Percentiles rank a stretch among this genome's conserved stretches.
These are phyloP conservation scores for Blastomyces emzantsi DNA, from an alignment of 2,329 filamentous ascomycete species.

Conservation along the genomic window DNA sequence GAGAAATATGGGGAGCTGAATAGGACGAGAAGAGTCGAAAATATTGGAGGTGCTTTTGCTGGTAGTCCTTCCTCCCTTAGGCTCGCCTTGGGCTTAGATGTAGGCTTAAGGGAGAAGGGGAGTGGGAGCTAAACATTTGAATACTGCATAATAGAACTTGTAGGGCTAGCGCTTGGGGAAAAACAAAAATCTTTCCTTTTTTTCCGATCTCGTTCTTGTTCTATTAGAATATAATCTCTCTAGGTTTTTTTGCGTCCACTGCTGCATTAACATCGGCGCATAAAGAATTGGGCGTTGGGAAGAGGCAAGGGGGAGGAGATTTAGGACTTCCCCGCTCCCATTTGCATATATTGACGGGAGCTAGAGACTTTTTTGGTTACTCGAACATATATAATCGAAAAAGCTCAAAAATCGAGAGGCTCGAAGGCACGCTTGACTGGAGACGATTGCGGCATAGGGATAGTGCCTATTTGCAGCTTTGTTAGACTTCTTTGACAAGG, in stretches of 20 bases:
- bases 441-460: conserved; percentile 11
- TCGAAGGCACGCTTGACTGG: conserved; percentile 10
- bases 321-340: not conserved
- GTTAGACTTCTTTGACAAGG: conserved; percentile 2
- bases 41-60: not conserved
- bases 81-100: not conserved
- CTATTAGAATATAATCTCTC: not conserved
- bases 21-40: not conserved
- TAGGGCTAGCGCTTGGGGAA: not conserved
- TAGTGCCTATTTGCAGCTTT: conserved; percentile 11
- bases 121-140: too few relatives aligned
- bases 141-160: not conserved
- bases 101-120: not conserved
- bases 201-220: not conserved
- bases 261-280: not conserved
- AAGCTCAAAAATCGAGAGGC: conserved; percentile 8
- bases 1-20: not conserved
- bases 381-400: not conserved
- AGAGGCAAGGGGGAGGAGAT: not conserved
- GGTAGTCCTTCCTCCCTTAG: not conserved
- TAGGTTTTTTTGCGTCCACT: not conserved
- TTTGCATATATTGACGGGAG: not conserved
- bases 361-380: not conserved
- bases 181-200: not conserved
- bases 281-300: not conserved